These are phyloP conservation scores for Pichia phayaonensis DNA, from an alignment of 805 yeast species.

Conservation along the genomic window DNA sequence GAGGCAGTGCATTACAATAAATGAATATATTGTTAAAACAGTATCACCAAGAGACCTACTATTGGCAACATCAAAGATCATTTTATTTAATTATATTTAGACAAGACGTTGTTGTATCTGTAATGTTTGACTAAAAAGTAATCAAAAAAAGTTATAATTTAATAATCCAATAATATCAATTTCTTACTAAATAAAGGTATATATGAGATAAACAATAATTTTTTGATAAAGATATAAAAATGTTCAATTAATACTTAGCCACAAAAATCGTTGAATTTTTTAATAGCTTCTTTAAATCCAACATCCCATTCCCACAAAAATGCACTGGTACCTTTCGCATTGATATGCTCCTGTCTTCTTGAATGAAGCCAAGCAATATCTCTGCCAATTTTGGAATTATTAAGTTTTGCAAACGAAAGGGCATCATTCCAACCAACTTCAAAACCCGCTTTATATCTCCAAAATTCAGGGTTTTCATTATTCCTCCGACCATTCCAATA, in stretches of 20 bases:
- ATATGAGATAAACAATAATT: background rate
- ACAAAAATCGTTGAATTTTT: constrained; percentile 28
- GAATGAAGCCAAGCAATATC: constrained; percentile 57
- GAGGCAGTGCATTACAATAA: too few species aligned
- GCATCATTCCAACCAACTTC: constrained; percentile 70
- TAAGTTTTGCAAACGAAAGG: constrained; percentile 55
- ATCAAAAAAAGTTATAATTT: too few species aligned
- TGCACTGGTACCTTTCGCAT: constrained; percentile 45
- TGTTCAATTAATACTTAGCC: too few species aligned
- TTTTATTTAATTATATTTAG: too few species aligned
- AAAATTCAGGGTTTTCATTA: constrained; percentile 64
- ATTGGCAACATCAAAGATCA: too few species aligned
- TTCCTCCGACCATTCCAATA: constrained; percentile 64
- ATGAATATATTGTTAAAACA: too few species aligned
- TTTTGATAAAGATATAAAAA: too few species aligned
- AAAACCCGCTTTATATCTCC: constrained; percentile 76
- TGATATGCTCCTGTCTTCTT: constrained; percentile 55
- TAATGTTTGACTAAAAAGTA: too few species aligned
- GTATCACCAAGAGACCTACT: too few species aligned
- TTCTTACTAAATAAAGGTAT: too few species aligned
- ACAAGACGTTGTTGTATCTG: too few species aligned
- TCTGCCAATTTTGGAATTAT: constrained; percentile 71
- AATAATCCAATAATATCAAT: too few species aligned
- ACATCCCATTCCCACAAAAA: constrained; percentile 86
- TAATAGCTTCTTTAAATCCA: constrained; percentile 63